These are phyloP conservation scores for Hysterangium stoloniferum DNA, from an alignment of 768 basidiomycete genomes.

Conservation along the genomic window DNA sequence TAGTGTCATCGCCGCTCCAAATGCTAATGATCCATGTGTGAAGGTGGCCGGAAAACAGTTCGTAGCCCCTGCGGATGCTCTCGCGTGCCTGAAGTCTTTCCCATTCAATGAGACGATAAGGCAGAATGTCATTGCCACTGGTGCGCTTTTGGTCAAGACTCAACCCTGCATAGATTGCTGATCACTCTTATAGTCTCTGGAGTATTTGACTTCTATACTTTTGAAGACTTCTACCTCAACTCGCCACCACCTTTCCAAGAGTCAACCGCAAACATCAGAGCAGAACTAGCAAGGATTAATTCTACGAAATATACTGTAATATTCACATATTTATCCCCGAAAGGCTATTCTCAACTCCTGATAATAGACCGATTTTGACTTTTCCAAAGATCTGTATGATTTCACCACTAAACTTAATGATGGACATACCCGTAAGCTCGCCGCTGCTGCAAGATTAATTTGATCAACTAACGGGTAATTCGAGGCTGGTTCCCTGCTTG, in stretches of 20 bases:
- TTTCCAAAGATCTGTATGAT: constrained; percentile 49
- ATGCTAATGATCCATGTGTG: constrained; percentile 25
- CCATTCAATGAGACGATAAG: constrained; percentile 50
- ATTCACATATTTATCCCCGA: not conserved
- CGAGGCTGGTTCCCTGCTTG: constrained; percentile 51
- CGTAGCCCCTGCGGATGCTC: constrained; percentile 43
- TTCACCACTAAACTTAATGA: constrained; percentile 52
- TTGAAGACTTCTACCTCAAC: constrained; percentile 43
- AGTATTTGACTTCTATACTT: constrained; percentile 45
- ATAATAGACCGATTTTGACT: constrained; percentile 56
- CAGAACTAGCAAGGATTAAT: constrained; percentile 40
- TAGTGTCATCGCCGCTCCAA: not conserved
- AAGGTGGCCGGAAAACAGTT: constrained; percentile 32
- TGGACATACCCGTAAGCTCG: constrained; percentile 51
- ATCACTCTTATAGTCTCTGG: constrained; percentile 30
- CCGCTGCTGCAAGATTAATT: not conserved
- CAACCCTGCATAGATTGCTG: not conserved
- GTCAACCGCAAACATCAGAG: constrained; percentile 45
- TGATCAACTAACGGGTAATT: not conserved
- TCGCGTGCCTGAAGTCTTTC: constrained; percentile 52
- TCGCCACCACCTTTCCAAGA: constrained; percentile 46
- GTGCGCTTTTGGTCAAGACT: not conserved
- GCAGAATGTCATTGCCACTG: constrained; percentile 39
- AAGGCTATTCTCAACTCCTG: not conserved
- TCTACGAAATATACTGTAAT: constrained; percentile 38